Percentiles rank a stretch among this genome's conserved stretches.
phyloP scores from a whole-genome alignment of 495 filamentous ascomycete genomes.

The Xylaria longipes region DNA sequence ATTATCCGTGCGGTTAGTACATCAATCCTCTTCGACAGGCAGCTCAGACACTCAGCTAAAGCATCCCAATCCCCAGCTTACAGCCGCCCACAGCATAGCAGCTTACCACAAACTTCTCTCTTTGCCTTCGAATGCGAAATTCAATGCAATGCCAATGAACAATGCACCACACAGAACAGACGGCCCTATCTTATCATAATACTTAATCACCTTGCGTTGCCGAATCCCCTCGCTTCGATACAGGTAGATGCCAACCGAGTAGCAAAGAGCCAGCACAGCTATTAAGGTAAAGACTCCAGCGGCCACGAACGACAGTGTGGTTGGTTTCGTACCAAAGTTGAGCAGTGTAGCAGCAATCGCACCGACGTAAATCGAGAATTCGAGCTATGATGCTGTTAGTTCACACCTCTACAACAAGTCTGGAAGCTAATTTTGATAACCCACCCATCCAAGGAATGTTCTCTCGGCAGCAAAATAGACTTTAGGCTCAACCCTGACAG shows the following conservation, averaged over 20 bases:
- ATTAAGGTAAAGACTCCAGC: conserved; percentile 82
- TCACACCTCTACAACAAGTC: not conserved
- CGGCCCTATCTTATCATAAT: conserved; percentile 89
- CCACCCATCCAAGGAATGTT: conserved; percentile 91
- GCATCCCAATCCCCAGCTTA: not conserved
- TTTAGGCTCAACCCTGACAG: conserved; percentile 94
- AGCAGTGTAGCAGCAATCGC: conserved; percentile 90
- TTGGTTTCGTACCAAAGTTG: conserved; percentile 72
- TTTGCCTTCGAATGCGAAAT: conserved; percentile 71
- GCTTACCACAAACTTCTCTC: conserved; percentile 47
- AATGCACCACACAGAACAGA: conserved; percentile 77
- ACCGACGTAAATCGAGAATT: conserved; percentile 92
- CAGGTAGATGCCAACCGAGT: conserved; percentile 81
- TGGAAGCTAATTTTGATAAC: conserved; percentile 26
- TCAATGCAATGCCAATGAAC: conserved; percentile 73
- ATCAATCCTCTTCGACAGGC: not conserved
- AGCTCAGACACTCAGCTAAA: not conserved
- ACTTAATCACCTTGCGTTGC: conserved; percentile 78
- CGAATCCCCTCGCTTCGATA: conserved; percentile 87
- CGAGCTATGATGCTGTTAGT: conserved; percentile 61
- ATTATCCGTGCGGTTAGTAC: not conserved
- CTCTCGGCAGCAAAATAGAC: conserved; percentile 96
- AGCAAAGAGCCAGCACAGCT: conserved; percentile 74
- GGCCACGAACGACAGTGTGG: conserved; percentile 64
- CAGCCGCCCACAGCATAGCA: not conserved